Percentiles rank a stretch among this genome's conserved stretches.
These are phyloP conservation scores for Candida maesae DNA, from an alignment of 805 yeast species.

Conservation along the genomic window DNA sequence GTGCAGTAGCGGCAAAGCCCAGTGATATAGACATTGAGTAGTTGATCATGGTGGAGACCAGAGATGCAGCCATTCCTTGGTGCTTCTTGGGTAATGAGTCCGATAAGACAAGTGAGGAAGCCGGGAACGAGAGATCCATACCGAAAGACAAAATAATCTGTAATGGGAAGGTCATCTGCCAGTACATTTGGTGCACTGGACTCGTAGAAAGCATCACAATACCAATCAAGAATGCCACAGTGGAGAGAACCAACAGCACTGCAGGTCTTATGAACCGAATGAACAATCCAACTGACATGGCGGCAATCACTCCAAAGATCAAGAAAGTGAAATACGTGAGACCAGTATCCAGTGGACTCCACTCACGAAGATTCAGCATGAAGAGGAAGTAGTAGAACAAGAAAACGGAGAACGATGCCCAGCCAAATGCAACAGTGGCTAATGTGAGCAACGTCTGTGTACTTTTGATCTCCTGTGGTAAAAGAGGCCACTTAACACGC, in stretches of 20 bases:
- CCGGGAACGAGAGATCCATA: slow-evolving; percentile 77
- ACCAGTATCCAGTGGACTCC: slow-evolving; percentile 43
- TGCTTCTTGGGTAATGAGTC: slow-evolving; percentile 55
- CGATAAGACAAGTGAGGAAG: slow-evolving; percentile 61
- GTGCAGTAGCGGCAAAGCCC: slow-evolving; percentile 70
- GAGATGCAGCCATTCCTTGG: slow-evolving; percentile 78
- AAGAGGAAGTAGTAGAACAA: slow-evolving; percentile 56
- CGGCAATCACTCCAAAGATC: slow-evolving; percentile 53
- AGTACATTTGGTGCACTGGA: slow-evolving; percentile 59
- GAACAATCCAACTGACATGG: slow-evolving; percentile 46
- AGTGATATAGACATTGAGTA: slow-evolving; percentile 66
- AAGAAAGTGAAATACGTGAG: slow-evolving; percentile 43
- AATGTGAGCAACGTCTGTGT: slow-evolving; percentile 46
- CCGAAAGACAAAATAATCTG: slow-evolving; percentile 61
- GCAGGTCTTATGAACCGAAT: slow-evolving; percentile 47
- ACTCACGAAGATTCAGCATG: slow-evolving; percentile 44
- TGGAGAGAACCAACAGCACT: slow-evolving; percentile 45
- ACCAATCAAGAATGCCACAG: slow-evolving; percentile 54
- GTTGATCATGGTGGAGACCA: slow-evolving; percentile 66
- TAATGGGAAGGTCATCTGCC: slow-evolving; percentile 52
- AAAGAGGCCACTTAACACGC: slow-evolving; percentile 44
- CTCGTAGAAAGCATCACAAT: slow-evolving; percentile 47
- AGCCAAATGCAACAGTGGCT: slow-evolving; percentile 53
- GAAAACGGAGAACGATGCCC: slow-evolving; percentile 79
- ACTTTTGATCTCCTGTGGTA: slow-evolving; percentile 48